Evolutionary conservation across 2,329 filamentous ascomycete genomes (phyloP), one percentile per base, ranked within the genome.

Genomic region (Arthrobotrys pseudoclavata): DNA sequence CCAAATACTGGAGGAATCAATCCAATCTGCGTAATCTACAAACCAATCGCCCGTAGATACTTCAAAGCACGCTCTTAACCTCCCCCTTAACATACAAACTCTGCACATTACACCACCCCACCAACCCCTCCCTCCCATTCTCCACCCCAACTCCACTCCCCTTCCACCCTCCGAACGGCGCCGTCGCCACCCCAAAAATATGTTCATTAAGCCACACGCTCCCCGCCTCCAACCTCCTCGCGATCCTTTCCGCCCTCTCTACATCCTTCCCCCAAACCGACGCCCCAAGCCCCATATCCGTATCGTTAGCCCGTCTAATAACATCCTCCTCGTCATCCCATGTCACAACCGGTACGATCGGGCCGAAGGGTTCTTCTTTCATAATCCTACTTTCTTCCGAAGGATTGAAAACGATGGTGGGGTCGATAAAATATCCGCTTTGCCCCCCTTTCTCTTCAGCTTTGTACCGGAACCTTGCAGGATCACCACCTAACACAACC

Each of bases 371-470:
- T 81, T 89, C 88, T 79, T 88, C 85, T 20, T 81, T 80, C 74
- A 85, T 83, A 79, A 85, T 84, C 22, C 81, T 80, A 62, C 81
- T 82, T 55, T 86, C 84, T 79, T 89, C 87, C 0, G 87, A 86
- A 22, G 88, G 88, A 76, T 87, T 87, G 37, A 87, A 85, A 29
- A 90, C 86, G 69, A 90, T 88, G 0, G 88, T 89, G 0, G 89
- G 88, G 31, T 86, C 83, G 79, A 90, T 84, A 83, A 88, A 89
- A 83, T 86, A 90, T 1, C 88, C 89, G 15, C 22, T 29, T 10
- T 29, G 26, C 10, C 29, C 53, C 0, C 15, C 29, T 34, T 48
- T 34, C 2, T 29, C 57, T 7, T 18, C 47, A 15, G 47, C 4
- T 29, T 69, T 70, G 26, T 63, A 52, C 29, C 80, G 83, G 40